Evolutionary conservation across 1,139 yeast species (phyloP).

Genomic region (Candida albicans): DNA sequence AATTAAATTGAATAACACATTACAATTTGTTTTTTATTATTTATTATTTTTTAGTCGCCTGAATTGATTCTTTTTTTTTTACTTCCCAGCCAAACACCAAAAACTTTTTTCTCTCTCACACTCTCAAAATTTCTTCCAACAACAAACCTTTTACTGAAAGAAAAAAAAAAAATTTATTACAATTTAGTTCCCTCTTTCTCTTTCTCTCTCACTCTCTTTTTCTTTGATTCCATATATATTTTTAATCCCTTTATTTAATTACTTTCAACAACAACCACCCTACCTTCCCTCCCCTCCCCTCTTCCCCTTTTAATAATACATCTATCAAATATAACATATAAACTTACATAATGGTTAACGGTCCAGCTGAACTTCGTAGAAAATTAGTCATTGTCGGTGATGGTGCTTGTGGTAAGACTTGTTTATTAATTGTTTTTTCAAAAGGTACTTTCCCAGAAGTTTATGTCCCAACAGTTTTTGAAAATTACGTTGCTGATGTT

Average conservation of each 20-base stretch:
- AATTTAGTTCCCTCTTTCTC: background rate
- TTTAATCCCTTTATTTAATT: background rate
- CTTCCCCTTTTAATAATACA: slow-evolving; percentile 1
- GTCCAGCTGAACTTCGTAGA: slow-evolving; percentile 70
- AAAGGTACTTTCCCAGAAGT: slow-evolving; percentile 96
- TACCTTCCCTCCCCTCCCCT: slow-evolving; percentile 1
- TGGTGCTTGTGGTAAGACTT: slow-evolving; percentile 86
- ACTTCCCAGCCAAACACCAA: background rate
- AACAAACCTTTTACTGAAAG: background rate
- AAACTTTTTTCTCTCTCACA: background rate
- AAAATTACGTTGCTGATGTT: slow-evolving; percentile 91
- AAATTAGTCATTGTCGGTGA: slow-evolving; percentile 85
- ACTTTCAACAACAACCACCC: background rate
- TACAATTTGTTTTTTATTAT: too few species aligned
- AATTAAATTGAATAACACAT: too few species aligned
- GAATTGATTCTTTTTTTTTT: background rate
- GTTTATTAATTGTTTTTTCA: slow-evolving; percentile 81
- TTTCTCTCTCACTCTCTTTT: background rate
- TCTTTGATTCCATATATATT: background rate
- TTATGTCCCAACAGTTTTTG: slow-evolving; percentile 94
- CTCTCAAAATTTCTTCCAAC: background rate
- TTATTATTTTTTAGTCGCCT: too few species aligned
- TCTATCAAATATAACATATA: background rate
- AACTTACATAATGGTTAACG: slow-evolving; percentile 39
- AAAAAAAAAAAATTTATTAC: background rate